Conservation (phyloP, 2,329 filamentous ascomycete genomes). For the Aspergillus pseudonomiae region DNA sequence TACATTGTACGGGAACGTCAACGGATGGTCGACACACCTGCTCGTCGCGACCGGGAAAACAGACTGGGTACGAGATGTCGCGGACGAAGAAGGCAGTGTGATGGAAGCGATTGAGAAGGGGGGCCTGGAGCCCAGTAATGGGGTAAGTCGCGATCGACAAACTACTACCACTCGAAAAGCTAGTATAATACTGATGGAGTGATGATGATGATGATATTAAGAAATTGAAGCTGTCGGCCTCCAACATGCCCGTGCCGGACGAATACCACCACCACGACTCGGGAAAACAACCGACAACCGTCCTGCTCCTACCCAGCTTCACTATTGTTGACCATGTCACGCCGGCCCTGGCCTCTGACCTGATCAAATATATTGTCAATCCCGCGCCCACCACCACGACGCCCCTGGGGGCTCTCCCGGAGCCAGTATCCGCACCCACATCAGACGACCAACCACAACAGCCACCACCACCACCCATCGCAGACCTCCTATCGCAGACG, state of each 20-base stretch:
- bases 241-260: constrained; percentile 80
- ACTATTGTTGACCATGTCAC: constrained; percentile 81
- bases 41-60: constrained; percentile 93
- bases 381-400: constrained; percentile 73
- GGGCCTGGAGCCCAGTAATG: constrained; percentile 45
- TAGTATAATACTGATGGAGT: neutral
- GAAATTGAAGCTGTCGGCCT: constrained; percentile 88
- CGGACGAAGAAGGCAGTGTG: constrained; percentile 81
- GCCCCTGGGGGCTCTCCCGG: constrained; percentile 54
- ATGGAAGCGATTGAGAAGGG: constrained; percentile 71
- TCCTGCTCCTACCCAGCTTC: constrained; percentile 84
- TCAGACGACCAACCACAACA: neutral
- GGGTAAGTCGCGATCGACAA: constrained; percentile 33
- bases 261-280: constrained; percentile 62
- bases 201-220: too few species aligned
- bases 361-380: constrained; percentile 73
- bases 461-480: neutral
- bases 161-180: neutral
- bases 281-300: constrained; percentile 68
- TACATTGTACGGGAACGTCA: constrained; percentile 79
- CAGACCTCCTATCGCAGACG: constrained; percentile 33
- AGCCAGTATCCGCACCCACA: neutral
- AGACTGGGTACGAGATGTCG: constrained; percentile 90
- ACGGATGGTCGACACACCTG: constrained; percentile 85
- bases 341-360: constrained; percentile 69